phyloP scores from a whole-genome alignment of 2,329 filamentous ascomycete species.

The Cercospora canescens region DNA sequence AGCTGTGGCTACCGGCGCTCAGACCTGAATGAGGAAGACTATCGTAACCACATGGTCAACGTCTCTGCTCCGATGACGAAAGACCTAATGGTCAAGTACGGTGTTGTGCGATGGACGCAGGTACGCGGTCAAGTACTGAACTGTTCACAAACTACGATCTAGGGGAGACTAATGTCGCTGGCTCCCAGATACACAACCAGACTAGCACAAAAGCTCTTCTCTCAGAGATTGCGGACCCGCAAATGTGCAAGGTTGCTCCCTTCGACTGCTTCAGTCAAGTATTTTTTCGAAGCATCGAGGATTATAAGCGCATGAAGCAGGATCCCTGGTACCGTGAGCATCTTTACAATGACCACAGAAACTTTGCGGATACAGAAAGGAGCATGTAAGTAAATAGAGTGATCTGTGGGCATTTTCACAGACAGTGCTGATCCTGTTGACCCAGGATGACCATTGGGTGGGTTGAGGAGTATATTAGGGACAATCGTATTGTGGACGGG shows the following conservation, averaged over 20 bases:
- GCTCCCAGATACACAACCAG: slow-evolving; percentile 48
- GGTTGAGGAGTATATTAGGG: slow-evolving; percentile 44
- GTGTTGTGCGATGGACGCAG: no score
- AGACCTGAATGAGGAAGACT: no score
- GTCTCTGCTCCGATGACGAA: no score
- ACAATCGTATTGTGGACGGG: no score
- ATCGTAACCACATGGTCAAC: no score
- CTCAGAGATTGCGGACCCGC: slow-evolving; percentile 44
- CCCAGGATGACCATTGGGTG: slow-evolving; percentile 51
- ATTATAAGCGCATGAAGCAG: slow-evolving; percentile 51
- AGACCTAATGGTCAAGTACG: no score
- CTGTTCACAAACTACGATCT: no score
- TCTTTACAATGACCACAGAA: slow-evolving; percentile 48
- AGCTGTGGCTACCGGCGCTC: no score
- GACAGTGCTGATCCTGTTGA: background rate
- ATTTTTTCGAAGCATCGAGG: slow-evolving; percentile 46
- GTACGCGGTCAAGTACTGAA: no score
- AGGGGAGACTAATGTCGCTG: no score
- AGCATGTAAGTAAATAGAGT: slow-evolving; percentile 35
- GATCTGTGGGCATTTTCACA: background rate
- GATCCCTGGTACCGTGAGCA: slow-evolving; percentile 52
- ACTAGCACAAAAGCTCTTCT: slow-evolving; percentile 41
- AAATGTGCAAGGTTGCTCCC: slow-evolving; percentile 51
- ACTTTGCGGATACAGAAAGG: slow-evolving; percentile 52
- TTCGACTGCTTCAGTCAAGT: slow-evolving; percentile 54